A percentile compares a stretch with the other conserved stretches of the same genome.
Evolutionary conservation across 306 rosid species (phyloP).

Genomic region (Alnus glutinosa): DNA sequence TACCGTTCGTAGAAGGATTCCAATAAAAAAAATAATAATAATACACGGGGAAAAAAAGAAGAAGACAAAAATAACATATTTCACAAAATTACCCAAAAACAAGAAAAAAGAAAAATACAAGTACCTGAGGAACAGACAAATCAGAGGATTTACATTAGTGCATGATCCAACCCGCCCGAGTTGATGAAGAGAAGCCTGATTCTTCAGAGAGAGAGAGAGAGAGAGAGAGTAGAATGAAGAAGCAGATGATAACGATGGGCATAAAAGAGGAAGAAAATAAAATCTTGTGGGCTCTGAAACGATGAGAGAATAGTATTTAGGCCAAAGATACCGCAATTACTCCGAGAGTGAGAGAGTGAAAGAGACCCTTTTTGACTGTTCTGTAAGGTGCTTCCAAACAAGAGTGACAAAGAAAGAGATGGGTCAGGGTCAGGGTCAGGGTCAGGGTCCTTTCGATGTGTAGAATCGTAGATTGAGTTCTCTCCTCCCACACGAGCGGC

Average conservation of each 20-base stretch:
- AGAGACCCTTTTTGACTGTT: neutral
- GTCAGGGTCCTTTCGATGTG: too few species aligned
- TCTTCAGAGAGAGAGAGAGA: neutral
- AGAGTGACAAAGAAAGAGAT: too few species aligned
- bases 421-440: too few species aligned
- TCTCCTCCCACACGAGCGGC: too few species aligned
- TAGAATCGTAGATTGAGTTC: neutral
- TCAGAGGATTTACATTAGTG: neutral
- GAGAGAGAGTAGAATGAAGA: too few species aligned
- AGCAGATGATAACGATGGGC: too few species aligned
- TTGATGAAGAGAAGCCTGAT: neutral
- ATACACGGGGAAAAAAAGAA: neutral
- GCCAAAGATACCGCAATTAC: neutral
- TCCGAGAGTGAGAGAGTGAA: neutral
- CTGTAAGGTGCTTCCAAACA: neutral
- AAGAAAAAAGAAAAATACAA: neutral
- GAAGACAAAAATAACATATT: neutral
- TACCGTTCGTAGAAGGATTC: neutral
- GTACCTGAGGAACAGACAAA: conserved; percentile 5
- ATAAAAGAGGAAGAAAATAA: neutral
- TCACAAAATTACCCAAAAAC: neutral
- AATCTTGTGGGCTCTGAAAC: neutral
- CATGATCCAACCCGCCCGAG: conserved; percentile 3
- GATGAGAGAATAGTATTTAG: neutral
- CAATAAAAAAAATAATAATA: neutral